Conservation (phyloP, 225 moss, liverwort and hornwort genomes). For the Physcomitrellopsis africana region DNA sequence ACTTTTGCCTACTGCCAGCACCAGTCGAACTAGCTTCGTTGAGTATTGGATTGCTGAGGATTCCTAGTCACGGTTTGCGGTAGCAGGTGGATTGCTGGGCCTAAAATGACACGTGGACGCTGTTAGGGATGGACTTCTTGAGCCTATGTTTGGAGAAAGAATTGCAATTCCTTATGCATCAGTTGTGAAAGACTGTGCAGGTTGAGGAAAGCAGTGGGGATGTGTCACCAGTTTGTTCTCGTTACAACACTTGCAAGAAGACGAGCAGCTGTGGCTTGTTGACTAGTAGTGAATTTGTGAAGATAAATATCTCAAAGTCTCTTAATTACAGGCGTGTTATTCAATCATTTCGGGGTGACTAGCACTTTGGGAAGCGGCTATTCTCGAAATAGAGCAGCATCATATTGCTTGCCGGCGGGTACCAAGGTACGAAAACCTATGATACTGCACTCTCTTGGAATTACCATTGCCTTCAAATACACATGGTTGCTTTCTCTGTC, state of each 20-base stretch:
- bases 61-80: neutral
- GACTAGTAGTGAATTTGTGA: neutral
- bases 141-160: neutral
- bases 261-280: slow-evolving; percentile 1
- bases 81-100: neutral
- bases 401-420: no score
- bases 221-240: neutral
- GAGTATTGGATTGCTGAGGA: neutral
- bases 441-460: neutral
- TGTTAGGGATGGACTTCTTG: neutral
- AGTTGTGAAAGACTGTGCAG: neutral
- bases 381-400: no score
- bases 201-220: neutral
- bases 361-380: neutral
- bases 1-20: neutral
- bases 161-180: no score
- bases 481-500: neutral
- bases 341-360: slow-evolving; percentile 9
- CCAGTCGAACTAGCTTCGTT: neutral
- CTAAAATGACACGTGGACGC: neutral
- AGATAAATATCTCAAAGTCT: neutral
- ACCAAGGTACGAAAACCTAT: neutral
- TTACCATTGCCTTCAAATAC: slow-evolving; percentile 19
- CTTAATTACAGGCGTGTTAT: neutral
- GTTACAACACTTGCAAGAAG: neutral